Base-by-base conservation (phyloP, 2,329 filamentous ascomycete genomes). In the Nakataea oryzae region DNA sequence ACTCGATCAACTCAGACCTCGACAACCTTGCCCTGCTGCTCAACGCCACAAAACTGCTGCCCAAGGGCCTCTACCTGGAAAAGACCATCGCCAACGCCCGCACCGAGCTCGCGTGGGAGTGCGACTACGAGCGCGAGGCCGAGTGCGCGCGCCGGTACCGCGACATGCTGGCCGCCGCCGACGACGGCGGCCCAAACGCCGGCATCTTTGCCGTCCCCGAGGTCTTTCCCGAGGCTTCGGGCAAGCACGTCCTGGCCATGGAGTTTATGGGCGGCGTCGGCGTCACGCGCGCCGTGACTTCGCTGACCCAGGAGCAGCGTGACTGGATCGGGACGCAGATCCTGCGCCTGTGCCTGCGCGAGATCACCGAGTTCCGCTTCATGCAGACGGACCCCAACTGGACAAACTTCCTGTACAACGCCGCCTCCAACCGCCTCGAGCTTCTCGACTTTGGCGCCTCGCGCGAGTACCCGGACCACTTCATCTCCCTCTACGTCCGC, bases 301-400 rank as follows among this genome's bases (percentile, higher is more conserved):
- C 82, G 21, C 87, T 97, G 63, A 87, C 84, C 0, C 93, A 97
- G 72, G 80, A 85, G 60, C 91, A 97, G 74, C 86, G 88, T 64
- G 92, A 99, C 77, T 97, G 93, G 91, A 96, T 99, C 70, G 95
- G 95, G 61, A 95, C 91, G 0, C 90, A 97, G 70, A 90, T 97
- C 66, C 83, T 97, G 61, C 89, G 92, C 4, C 86, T 99, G 13
- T 97, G 92, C 72, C 82, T 97, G 54, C 88, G 93, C 63, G 95
- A 97, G 76, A 93, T 97, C 68, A 88, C 88, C 66, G 91, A 96
- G 74, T 97, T 97, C 83, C 87, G 82, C 64, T 97, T 96, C 78
- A 99, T 99, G 95, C 95, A 99, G 77, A 99, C 95, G 6, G 95
- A 99, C 72, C 95, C 95, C 54, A 99, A 99, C 79, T 99, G 95